Evolutionary conservation across 768 basidiomycete genomes (phyloP), one percentile per base, ranked within the genome.

Genomic region (Suillus ampliporus): DNA sequence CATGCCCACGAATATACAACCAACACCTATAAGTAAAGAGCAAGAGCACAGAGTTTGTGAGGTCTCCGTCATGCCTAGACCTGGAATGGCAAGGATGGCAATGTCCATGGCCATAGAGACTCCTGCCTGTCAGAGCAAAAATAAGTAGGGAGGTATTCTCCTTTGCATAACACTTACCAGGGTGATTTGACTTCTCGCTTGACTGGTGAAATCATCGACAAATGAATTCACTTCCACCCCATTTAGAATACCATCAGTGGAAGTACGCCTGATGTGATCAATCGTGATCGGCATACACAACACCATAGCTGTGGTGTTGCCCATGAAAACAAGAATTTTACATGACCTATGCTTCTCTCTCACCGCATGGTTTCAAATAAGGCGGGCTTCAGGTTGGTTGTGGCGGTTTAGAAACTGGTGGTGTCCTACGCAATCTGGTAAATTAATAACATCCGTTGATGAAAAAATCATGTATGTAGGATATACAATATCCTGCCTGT

Each of bases 11-110:
- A 56, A 38, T 1, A 56, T 38, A 38, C 54, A 56, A 7, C 54
- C 54, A 38, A 23, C 54, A 23, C 31, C 35, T 2, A 56, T 38
- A 56, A 56, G 17, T 31, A 56, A 38, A 38, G 54, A 56, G 40
- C 54, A 28, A 13, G 54, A 34, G 40, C 54, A 56, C 15, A 56
- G 54, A 14, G 13, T 21, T 56, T 56, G 34, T 38, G 54, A 37
- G 21, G 28, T 34, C 23, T 19, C 21, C 10, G 35, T 21, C 28
- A 5, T 23, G 23, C 54, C 54, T 23, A 56, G 34, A 38, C 34
- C 35, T 23, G 54, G 54, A 10, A 56, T 56, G 13, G 54, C 54
- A 56, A 56, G 54, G 54, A 56, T 56, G 34, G 26, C 54, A 3
- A 34, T 28, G 54, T 56, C 54, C 14, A 56, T 38, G 34, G 35